Evolutionary conservation across 208 protist species (phyloP).

Genomic region (Wallacemonas rigidus): DNA sequence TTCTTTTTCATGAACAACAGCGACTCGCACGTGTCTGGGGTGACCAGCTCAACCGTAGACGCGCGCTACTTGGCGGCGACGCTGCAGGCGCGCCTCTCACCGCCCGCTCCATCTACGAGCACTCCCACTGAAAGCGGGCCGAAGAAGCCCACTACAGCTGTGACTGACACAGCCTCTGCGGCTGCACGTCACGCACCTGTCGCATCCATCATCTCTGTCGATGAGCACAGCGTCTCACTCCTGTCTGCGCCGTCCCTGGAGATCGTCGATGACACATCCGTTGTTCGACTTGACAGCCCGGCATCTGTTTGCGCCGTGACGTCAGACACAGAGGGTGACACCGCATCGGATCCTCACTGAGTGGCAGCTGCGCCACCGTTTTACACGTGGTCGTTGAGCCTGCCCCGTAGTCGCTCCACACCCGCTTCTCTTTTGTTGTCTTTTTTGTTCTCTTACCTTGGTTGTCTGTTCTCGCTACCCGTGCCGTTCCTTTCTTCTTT

Average conservation of each 20-base stretch:
- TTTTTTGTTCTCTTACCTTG: slow-evolving; percentile 3
- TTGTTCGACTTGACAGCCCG: not conserved
- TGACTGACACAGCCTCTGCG: not conserved
- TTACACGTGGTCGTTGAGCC: too few relatives aligned
- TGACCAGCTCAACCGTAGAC: slow-evolving; percentile 76
- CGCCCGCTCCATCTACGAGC: not conserved
- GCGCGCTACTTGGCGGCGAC: slow-evolving; percentile 61
- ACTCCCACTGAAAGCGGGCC: not conserved
- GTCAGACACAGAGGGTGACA: not conserved
- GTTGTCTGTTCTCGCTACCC: too few relatives aligned
- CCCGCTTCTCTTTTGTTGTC: slow-evolving; percentile 10
- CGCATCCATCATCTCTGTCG: not conserved
- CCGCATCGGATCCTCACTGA: not conserved
- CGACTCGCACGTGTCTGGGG: slow-evolving; percentile 66
- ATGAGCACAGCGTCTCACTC: slow-evolving; percentile 1
- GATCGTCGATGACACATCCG: not conserved
- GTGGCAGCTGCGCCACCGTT: too few relatives aligned
- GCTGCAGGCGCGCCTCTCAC: slow-evolving; percentile 16
- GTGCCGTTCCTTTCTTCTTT: too few relatives aligned
- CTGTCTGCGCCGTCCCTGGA: not conserved
- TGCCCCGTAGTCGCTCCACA: too few relatives aligned
- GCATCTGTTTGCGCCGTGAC: not conserved
- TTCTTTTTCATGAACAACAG: slow-evolving; percentile 86
- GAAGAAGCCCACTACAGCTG: not conserved
- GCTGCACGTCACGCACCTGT: not conserved